Percentiles rank a stretch among this genome's conserved stretches.
phyloP scores from a whole-genome alignment of 495 filamentous ascomycete genomes.

The Aspergillus steynii region DNA sequence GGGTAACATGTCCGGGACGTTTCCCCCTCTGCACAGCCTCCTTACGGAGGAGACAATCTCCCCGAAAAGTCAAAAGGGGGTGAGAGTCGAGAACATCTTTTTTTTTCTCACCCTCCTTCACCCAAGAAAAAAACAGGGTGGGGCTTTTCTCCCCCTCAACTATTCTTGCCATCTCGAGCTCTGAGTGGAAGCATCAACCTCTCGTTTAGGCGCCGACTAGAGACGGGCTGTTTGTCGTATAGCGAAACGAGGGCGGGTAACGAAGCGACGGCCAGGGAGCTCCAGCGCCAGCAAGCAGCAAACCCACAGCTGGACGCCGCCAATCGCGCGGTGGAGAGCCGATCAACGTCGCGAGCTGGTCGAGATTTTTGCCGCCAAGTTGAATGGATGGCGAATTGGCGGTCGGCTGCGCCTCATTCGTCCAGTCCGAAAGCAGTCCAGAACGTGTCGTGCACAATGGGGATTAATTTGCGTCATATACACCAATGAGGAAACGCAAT shows the following conservation, averaged over 20 bases:
- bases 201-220: neutral
- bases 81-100: constrained; percentile 2
- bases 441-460: neutral
- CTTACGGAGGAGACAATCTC: neutral
- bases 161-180: neutral
- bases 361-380: constrained; percentile 8
- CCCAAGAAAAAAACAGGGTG: neutral
- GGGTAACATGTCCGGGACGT: constrained; percentile 4
- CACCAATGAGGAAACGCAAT: too few relatives aligned
- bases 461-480: neutral
- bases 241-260: constrained; percentile 2
- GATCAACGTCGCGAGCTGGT: neutral
- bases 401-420: constrained; percentile 6
- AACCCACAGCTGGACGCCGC: constrained; percentile 2
- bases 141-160: neutral
- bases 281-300: neutral
- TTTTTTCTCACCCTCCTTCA: constrained; percentile 1
- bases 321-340: constrained; percentile 4
- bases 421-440: neutral
- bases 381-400: neutral
- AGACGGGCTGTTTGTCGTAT: neutral
- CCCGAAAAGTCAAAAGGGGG: constrained; percentile 6
- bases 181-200: neutral
- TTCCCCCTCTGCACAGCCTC: constrained; percentile 10
- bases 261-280: constrained; percentile 1